Evolutionary conservation across 208 protist species (phyloP).

Genomic region (Naegleria fowleri): DNA sequence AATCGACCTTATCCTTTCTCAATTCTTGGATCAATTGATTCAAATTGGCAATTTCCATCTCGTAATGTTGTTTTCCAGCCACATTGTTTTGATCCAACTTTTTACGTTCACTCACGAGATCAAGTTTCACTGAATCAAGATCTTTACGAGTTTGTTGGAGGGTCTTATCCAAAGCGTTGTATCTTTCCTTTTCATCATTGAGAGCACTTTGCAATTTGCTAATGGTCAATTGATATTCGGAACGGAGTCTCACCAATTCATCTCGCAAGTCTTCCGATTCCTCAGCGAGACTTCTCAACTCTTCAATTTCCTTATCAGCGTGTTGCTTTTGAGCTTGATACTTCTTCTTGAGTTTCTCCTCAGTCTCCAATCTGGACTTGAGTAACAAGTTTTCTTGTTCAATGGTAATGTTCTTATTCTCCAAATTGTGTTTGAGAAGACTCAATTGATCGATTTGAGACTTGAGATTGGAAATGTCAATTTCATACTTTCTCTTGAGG

Average conservation of each 20-base stretch:
- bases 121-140: not conserved
- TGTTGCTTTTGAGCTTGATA: not conserved
- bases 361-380: not conserved
- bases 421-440: not conserved
- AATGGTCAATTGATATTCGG: not conserved
- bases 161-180: not conserved
- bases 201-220: not conserved
- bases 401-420: not conserved
- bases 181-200: not conserved
- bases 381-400: not conserved
- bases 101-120: not conserved
- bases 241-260: not conserved
- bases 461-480: not conserved
- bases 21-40: not conserved
- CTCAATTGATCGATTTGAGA: not conserved
- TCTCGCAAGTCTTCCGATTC: conserved; percentile 16
- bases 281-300: conserved; percentile 12
- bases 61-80: not conserved
- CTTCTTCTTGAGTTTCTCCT: conserved; percentile 2
- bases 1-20: not conserved
- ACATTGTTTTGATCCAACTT: not conserved
- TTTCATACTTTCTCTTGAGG: conserved; percentile 30
- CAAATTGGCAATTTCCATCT: not conserved
- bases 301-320: not conserved
- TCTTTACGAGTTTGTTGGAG: not conserved